Evolutionary conservation across 2,329 filamentous ascomycete species (phyloP), one percentile per base, ranked within the genome.

Genomic region (Dryadomyces sulphureus): DNA sequence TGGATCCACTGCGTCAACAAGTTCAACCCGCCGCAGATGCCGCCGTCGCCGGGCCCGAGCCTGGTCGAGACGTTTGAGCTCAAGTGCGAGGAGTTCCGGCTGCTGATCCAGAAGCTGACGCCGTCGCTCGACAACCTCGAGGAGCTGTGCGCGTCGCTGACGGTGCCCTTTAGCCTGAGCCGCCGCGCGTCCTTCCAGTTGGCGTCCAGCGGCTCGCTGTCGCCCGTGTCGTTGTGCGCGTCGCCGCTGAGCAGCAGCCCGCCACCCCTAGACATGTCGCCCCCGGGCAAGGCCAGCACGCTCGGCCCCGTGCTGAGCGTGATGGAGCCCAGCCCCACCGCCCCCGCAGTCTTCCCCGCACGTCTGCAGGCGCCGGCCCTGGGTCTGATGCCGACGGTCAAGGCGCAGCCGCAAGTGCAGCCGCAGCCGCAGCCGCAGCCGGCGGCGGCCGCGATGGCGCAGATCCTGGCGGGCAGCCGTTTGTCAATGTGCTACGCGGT

Each of bases 1-100:
- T 98, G 92, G 92, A 90, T 87, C 39, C 86, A 94, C 52, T 82
- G 95, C 52, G 85, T 96, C 45, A 68, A 94, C 53, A 85, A 84
- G 63, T 84, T 88, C 57, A 89, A 84, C 14, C 84, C 87, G 11
- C 69, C 72, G 0, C 69, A 73, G 41, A 68, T 75, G 7, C 71
- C 75, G 7, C 68, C 75, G 2, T 73, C 72, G 38, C 63, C 63
- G 19, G 54, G 60, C 16, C 51, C 52, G 43, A 41, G 47, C 8
- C 47, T 47, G 47, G 48, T 39, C 44, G 50, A 48, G 25, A 62
- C 62, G n/a, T 60, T 66, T 25, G 63, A 70, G 43, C 65, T 65
- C 41, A 69, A 73, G 54, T 67, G 65, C 45, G 59, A 64, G 42
- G 68, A 76, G 50, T 81, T 78, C 72, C 77, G 74, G 55, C 66